Base-by-base conservation (phyloP, 1,139 yeast species). In the Sugiyamaella xylanicola region DNA sequence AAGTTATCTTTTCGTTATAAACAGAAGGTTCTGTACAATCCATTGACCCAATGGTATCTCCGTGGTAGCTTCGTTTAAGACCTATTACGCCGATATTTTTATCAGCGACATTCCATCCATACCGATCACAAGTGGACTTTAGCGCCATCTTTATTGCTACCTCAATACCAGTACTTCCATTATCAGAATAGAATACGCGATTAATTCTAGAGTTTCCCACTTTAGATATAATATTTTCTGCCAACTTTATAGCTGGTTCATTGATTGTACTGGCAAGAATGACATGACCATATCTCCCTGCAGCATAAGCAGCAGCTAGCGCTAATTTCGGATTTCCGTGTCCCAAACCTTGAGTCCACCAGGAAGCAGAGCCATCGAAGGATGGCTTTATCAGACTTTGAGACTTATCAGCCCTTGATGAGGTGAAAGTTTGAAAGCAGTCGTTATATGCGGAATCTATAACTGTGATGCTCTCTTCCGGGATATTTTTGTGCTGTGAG, bases 341-440 rank as follows among this genome's bases (percentile, higher is more conserved):
- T 9, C 69, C 69, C 7, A 67, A 59, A 1, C 69, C 68, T 45
- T 67, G 69, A 11, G 69, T 66, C 70, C 70, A 67, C 70, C 70
- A 67, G 2, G 68, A 65, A 8, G 68, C 69, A n/a, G 68, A 63
- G 7, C 66, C 69, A 46, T 67, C 70, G 52, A 66, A 63, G 2
- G 63, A 57, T 1, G 66, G 60, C 8, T 48, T 44, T 16, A 51
- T 15, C 13, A 36, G 40, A 3, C 27, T 48, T 11, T 36, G 19
- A 8, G 29, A 25, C 29, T 25, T 25, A 5, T 9, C 29, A 25
- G 29, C 29, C 29, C 9, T 37, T 48, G 7, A 49, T 3, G 40
- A 20, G 22, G 22, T 44, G n/a, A 56, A 41, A 1, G 60, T 53
- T 22, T 64, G 65, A 29, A 63, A 65, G 46, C 52, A 60, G 56